A percentile compares a stretch with the other conserved stretches of the same genome.
Evolutionary conservation across 1,284 basidiomycete species (phyloP).

Genomic region (Cutaneotrichosporon cutaneum): DNA sequence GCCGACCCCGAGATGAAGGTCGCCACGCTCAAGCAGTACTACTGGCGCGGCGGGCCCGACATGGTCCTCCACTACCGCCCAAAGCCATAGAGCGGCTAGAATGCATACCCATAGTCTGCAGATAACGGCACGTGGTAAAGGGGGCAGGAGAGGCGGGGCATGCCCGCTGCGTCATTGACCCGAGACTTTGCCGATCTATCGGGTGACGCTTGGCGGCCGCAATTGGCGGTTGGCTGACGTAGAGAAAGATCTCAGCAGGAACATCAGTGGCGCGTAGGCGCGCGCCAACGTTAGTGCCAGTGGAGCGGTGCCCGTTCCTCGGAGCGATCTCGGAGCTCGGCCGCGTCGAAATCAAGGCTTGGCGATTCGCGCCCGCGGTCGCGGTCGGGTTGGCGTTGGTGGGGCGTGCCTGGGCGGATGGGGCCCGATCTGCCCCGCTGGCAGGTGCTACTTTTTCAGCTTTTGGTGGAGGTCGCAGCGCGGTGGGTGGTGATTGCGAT

Average conservation of each 20-base stretch:
- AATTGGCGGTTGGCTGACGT: background rate
- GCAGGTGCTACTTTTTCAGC: too few relatives aligned
- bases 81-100: constrained; percentile 43
- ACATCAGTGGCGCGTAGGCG: too few relatives aligned
- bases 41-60: constrained; percentile 75
- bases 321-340: too few relatives aligned
- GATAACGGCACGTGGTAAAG: background rate
- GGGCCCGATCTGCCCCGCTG: background rate
- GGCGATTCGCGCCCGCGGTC: background rate
- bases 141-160: background rate
- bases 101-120: background rate
- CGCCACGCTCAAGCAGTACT: constrained; percentile 82
- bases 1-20: constrained; percentile 83
- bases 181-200: background rate
- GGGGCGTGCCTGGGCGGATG: background rate
- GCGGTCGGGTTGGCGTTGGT: background rate
- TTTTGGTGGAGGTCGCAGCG: too few relatives aligned
- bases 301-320: too few relatives aligned
- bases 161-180: background rate
- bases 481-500: too few relatives aligned
- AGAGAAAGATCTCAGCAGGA: too few relatives aligned
- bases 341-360: too few relatives aligned
- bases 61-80: constrained; percentile 77
- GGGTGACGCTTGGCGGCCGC: background rate
- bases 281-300: too few relatives aligned